Base-by-base conservation (phyloP, 441 rosid genomes). In the Bruguiera hainesii region DNA sequence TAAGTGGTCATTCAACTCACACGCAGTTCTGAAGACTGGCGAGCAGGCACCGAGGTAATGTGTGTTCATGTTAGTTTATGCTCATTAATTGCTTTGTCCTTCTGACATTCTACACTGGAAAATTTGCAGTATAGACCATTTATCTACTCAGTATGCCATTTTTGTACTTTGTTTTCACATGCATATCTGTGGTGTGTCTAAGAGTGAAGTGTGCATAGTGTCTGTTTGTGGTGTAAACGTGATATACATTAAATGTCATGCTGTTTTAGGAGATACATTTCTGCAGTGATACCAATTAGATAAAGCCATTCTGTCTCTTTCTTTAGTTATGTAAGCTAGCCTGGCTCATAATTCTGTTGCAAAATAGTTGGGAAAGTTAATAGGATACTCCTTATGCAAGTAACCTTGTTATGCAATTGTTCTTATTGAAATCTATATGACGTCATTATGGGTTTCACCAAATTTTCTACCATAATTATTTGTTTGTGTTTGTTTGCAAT, bases 41-140 rank as follows among this genome's bases (percentile, higher is more conserved):
- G 97, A 94, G 71, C 93, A 79, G 77, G 99, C 94, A 56, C 88
- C 93, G 61, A 94, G 97, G 99, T 94, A 87, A 29, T 9, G 31
- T 56, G 37, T 30, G 49, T 16, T 25, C 30, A 18, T 56, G 3
- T 29, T 46, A 18, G 7, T 25, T 55, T 55, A 55, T 26, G 10
- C 33, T 59, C 62, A 8, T 21, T 57, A 23, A 56, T 52, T 26
- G 28, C 48, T 21, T 13, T 61, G 35, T 37, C 53, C 23, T 39
- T 25, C 51, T 66, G 20, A 39, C 26, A 51, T 65, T 55, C 6
- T 29, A 23, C 30, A 4, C 49, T 33, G 28, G 18, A 42, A 42
- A 11, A 42, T 11, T 42, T 42, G 10, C 10, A 7, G 37, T 7
- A 7, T 33, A 7, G 37, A 0, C 56, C 56, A 52, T 19, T 52